phyloP scores from a whole-genome alignment of 2,329 filamentous ascomycete genomes.

The Sclerotinia spermophila region DNA sequence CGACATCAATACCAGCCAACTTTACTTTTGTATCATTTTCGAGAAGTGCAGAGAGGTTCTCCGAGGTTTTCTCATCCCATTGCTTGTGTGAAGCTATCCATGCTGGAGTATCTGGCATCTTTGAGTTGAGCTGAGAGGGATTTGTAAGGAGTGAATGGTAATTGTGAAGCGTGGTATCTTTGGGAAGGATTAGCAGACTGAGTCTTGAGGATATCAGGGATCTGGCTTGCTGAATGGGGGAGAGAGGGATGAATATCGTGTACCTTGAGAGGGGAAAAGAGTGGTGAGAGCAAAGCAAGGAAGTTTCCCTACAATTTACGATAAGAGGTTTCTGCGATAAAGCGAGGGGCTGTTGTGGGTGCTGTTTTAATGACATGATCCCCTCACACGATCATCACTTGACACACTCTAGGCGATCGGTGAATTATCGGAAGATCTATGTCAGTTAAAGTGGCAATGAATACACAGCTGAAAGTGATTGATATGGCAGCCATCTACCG shows the following conservation, averaged over 20 bases:
- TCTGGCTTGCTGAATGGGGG: neutral
- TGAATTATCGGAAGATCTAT: neutral
- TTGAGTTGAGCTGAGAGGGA: neutral
- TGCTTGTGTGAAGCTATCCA: slow-evolving; percentile 17
- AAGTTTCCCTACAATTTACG: neutral
- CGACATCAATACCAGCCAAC: slow-evolving; percentile 81
- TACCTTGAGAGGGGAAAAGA: neutral
- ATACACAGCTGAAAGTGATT: neutral
- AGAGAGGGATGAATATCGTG: neutral
- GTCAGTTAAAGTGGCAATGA: neutral
- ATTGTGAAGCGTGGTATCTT: neutral
- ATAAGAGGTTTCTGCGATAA: slow-evolving; percentile 9
- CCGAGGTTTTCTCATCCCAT: slow-evolving; percentile 50
- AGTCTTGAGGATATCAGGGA: neutral
- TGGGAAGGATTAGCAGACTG: neutral
- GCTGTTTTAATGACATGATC: neutral
- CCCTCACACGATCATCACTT: neutral
- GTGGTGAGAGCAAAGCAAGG: neutral
- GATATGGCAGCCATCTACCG: neutral
- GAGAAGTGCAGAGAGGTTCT: slow-evolving; percentile 64
- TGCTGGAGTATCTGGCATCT: slow-evolving; percentile 15
- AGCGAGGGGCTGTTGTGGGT: neutral
- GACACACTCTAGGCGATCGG: accelerated
- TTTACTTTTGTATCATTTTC: slow-evolving; percentile 75
- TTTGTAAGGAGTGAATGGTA: neutral